phyloP scores from a whole-genome alignment of 2,329 filamentous ascomycete genomes.

The Claviceps citrina region DNA sequence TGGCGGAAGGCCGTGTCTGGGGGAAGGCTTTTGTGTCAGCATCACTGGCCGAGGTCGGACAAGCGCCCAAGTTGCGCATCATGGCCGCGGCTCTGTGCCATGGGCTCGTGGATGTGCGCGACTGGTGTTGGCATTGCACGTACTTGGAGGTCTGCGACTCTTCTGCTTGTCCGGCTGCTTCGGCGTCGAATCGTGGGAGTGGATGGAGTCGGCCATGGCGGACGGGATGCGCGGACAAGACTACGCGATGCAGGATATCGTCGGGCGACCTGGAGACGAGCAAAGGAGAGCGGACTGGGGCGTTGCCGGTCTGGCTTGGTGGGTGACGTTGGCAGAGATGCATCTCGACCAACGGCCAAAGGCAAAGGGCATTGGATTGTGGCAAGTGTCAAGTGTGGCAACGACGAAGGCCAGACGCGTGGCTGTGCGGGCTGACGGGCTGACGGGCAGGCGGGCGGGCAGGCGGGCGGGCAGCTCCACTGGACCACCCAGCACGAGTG shows the following conservation, averaged over 20 bases:
- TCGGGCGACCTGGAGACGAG: not conserved
- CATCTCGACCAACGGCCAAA: too few relatives aligned
- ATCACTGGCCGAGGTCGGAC: not conserved
- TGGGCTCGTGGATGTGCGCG: not conserved
- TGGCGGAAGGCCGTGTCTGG: slow-evolving; percentile 92
- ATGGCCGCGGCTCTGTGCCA: slow-evolving; percentile 14
- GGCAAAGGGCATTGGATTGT: too few relatives aligned
- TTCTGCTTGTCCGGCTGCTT: slow-evolving; percentile 62
- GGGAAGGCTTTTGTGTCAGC: slow-evolving; percentile 1
- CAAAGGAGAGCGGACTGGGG: too few relatives aligned
- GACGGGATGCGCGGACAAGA: slow-evolving; percentile 8
- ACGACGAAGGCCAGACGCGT: too few relatives aligned
- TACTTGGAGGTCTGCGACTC: slow-evolving; percentile 82
- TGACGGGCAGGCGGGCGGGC: too few relatives aligned
- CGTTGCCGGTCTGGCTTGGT: too few relatives aligned
- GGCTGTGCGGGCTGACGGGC: too few relatives aligned
- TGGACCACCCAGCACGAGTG: too few relatives aligned
- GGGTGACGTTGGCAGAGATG: too few relatives aligned
- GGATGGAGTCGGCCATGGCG: slow-evolving; percentile 39
- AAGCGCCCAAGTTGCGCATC: slow-evolving; percentile 3
- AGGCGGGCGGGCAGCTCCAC: too few relatives aligned
- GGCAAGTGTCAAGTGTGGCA: too few relatives aligned
- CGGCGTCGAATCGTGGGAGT: slow-evolving; percentile 36
- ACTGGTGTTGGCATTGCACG: slow-evolving; percentile 20
- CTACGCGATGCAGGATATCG: not conserved